phyloP scores from a whole-genome alignment of 768 basidiomycete genomes.

The Suillus spraguei region DNA sequence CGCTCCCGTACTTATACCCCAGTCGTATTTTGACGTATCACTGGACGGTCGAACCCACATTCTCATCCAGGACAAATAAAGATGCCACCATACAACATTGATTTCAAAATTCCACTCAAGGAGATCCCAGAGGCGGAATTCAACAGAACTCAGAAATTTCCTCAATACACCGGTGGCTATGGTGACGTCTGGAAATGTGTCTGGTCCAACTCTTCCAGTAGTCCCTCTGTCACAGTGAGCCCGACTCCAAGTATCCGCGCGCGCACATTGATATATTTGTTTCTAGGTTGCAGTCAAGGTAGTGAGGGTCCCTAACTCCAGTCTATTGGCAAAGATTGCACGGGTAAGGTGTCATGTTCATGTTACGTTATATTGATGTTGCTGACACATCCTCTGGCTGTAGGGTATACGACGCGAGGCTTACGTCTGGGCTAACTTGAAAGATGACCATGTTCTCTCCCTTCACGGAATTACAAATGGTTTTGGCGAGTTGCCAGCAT shows the following conservation, averaged over 20 bases:
- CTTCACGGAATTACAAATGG: slow-evolving; percentile 28
- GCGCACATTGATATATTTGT: background rate
- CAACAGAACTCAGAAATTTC: background rate
- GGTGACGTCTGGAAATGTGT: slow-evolving; percentile 1
- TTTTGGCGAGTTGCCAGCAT: slow-evolving; percentile 32
- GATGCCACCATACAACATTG: background rate
- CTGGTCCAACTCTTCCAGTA: background rate
- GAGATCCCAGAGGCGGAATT: background rate
- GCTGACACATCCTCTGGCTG: background rate
- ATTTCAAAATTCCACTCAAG: background rate
- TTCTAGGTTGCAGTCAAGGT: slow-evolving; percentile 1
- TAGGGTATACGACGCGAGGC: slow-evolving; percentile 33
- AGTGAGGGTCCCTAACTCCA: background rate
- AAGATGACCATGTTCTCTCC: slow-evolving; percentile 33
- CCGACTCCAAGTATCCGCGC: background rate
- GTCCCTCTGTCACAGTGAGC: background rate
- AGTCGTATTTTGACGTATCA: background rate
- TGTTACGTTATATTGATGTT: background rate
- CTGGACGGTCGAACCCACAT: background rate
- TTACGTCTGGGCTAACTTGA: slow-evolving; percentile 31
- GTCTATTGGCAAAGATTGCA: background rate
- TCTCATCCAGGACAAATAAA: background rate
- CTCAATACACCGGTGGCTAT: background rate
- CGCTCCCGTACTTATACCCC: background rate
- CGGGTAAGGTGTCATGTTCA: background rate